Conservation (phyloP, 768 basidiomycete genomes). For the Termitomyces sp. region DNA sequence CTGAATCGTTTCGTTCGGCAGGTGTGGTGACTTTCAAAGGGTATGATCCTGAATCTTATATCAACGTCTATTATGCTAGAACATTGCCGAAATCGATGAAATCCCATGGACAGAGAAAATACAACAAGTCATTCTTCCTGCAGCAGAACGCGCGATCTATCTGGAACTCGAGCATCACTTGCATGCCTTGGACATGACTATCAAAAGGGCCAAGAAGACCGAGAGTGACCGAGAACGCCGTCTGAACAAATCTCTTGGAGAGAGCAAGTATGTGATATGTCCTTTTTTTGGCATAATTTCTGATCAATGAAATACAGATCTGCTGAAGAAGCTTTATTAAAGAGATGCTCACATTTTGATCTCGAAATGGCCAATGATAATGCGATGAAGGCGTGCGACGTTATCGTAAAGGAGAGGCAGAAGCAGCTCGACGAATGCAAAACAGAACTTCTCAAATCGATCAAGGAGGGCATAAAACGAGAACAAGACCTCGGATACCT, state of each 20-base stretch:
- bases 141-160: conserved; percentile 93
- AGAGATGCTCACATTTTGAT: conserved; percentile 94
- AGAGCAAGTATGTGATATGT: conserved; percentile 66
- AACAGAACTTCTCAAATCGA: conserved; percentile 61
- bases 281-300: neutral
- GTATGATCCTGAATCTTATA: conserved; percentile 8
- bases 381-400: conserved; percentile 90
- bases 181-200: conserved; percentile 86
- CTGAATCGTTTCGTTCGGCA: conserved; percentile 81
- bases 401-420: conserved; percentile 81
- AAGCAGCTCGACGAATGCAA: conserved; percentile 80
- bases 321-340: conserved; percentile 89
- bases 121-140: conserved; percentile 71
- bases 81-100: conserved; percentile 95
- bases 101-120: conserved; percentile 74
- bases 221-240: conserved; percentile 89
- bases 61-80: conserved; percentile 40
- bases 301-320: conserved; percentile 41
- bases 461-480: conserved; percentile 62
- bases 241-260: conserved; percentile 82
- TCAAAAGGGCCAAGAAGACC: conserved; percentile 55
- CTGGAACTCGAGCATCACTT: conserved; percentile 92
- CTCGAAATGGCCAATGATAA: conserved; percentile 68
- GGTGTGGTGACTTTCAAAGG: conserved; percentile 33
- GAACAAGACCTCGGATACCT: conserved; percentile 66